Evolutionary conservation across 2,329 filamentous ascomycete species (phyloP).

Genomic region (Ophiostoma tasmaniense): DNA sequence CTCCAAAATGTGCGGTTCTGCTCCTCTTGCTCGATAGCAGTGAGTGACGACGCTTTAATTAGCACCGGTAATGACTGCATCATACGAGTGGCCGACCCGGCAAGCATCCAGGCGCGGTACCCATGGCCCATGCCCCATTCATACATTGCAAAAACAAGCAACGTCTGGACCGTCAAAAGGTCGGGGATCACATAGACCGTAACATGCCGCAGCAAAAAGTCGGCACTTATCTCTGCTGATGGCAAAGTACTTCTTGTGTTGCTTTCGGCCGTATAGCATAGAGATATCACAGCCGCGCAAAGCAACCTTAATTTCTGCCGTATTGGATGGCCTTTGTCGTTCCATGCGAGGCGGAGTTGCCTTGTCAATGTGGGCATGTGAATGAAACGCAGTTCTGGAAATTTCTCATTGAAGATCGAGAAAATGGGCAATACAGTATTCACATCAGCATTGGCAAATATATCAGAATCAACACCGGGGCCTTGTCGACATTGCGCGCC

Average conservation of each 20-base stretch:
- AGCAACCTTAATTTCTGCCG: neutral
- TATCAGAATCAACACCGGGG: neutral
- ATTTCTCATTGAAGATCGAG: neutral
- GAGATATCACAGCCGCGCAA: neutral
- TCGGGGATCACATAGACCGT: neutral
- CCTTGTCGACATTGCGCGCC: neutral
- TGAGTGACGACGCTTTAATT: slow-evolving; percentile 22
- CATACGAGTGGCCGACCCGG: slow-evolving; percentile 33
- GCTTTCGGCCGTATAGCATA: neutral
- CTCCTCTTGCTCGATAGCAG: neutral
- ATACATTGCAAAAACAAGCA: slow-evolving; percentile 14
- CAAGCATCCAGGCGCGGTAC: slow-evolving; percentile 37
- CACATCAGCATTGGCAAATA: neutral
- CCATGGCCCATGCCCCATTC: slow-evolving; percentile 37
- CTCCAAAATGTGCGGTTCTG: neutral
- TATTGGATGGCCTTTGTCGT: neutral
- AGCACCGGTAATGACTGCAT: slow-evolving; percentile 31
- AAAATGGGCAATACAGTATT: neutral
- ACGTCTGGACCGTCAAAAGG: neutral
- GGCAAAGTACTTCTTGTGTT: neutral
- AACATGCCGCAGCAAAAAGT: neutral
- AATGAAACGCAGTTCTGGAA: neutral
- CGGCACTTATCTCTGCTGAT: neutral
- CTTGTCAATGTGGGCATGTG: neutral
- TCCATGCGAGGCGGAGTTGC: neutral